Base-by-base conservation (phyloP, 306 rosid species). In the Urtica urens region DNA sequence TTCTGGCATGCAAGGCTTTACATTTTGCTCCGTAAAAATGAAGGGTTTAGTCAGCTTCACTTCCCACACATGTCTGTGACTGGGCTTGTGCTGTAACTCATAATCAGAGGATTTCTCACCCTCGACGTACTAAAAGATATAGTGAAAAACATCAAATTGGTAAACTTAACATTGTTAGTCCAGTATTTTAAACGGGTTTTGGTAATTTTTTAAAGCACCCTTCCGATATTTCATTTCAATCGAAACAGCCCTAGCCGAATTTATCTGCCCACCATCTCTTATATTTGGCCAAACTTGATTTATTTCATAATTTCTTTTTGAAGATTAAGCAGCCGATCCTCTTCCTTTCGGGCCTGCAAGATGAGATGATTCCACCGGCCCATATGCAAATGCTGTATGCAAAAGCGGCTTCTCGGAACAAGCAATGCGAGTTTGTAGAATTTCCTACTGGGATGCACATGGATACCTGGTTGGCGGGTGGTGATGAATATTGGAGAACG, bases 401-500 rank as follows among this genome's bases (percentile, higher is more conserved):
- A 38, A 86, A 82, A 77, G 99, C 99, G 40, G 96, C 94, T 68
- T 54, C 88, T 53, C 96, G 64, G 53, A 92, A 92, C 73, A 78
- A 65, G 46, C 76, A 2, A 10, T 82, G 99, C 60, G 69, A 44
- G 41, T 86, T 86, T 62, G 82, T 69, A 55, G 96, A 92, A 6
- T 82, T 92, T 67, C 94, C 96, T 34, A 65, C 70, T 5, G 99
- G 99, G 51, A 92, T 86, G 99, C 99, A 92, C 68, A 92, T 92
- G 99, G 93, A 92, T 66, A 86, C 99, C 53, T 92, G 99, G 99
- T 47, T 69, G 12, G 43, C 83, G 27, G 99, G 99, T 63, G 99
- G 99, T 27, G 99, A 82, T 53, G 56, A 59, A 8, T 92, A 92
- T 63, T 92, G 99, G 99, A 75, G 71, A 69, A 72, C 99, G 52